Evolutionary conservation across 768 basidiomycete species (phyloP), one percentile per base, ranked within the genome.

Genomic region (Leccinum rimulosum): DNA sequence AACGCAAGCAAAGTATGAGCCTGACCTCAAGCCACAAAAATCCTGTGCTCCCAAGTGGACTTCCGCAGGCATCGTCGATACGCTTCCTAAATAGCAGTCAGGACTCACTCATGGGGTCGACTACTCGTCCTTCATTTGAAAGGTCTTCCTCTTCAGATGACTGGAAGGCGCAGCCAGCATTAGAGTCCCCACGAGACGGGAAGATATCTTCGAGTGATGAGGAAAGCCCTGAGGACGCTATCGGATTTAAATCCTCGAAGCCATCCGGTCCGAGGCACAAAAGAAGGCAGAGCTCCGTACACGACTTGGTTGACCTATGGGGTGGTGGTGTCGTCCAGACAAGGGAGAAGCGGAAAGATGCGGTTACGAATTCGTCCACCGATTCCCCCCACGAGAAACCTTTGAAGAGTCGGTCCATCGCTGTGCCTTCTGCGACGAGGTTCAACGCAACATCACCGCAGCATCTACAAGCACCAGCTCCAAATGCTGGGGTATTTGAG

Each of bases 241-340:
- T 53, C 15, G 74, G 76, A 15, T 70, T 70, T 50, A 71, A 62
- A 54, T 51, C 62, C 51, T 56, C 70, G 58, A 70, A 66, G 53
- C 58, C 64, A 33, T 63, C 68, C 17, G 68, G 67, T 59, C 65
- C 72, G 54, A 73, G 71, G 53, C 68, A 73, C 45, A 79, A 72
- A 64, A 77, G 82, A 43, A 76, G 91, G 62, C 89, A 93, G 76
- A 87, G 84, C 66, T 93, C 92, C 12, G 90, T 93, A 25, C 90
- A 94, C 66, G 88, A 93, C 66, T 69, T 93, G 56, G 88, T 93
- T 30, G 88, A 89, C 69, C 70, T 93, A 30, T 92, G 87, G 79
- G 89, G 89, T 45, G 88, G 88, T 7, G 78, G 80, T 14, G 60
- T 77, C 59, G 62, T 65, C 51, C 75, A 70, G 61, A 68, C 68